These are phyloP conservation scores for Coffea humblotiana DNA, from an alignment of 305 asterid species.

Conservation along the genomic window DNA sequence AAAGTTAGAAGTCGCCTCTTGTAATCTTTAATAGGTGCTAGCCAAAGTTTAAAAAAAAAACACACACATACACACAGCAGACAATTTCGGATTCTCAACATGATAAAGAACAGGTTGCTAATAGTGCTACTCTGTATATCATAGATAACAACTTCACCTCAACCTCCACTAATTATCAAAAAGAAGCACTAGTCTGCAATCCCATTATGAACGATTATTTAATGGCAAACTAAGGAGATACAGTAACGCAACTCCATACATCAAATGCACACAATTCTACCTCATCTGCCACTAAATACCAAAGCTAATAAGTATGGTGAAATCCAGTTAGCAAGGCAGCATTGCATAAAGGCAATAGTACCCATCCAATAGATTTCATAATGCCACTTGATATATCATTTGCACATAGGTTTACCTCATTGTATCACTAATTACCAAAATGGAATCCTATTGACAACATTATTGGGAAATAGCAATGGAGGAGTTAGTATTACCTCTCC, in stretches of 20 bases:
- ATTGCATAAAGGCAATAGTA: neutral
- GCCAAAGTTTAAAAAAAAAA: neutral
- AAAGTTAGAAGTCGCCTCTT: neutral
- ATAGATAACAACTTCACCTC: neutral
- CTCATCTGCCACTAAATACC: neutral
- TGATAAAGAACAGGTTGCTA: neutral
- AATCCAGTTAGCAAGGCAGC: neutral
- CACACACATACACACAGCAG: neutral
- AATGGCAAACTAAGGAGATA: neutral
- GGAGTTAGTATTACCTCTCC: constrained; percentile 42
- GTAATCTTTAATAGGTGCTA: neutral
- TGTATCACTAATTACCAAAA: neutral
- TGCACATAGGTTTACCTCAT: neutral
- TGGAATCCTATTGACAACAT: neutral
- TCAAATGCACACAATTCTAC: neutral
- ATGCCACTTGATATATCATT: neutral
- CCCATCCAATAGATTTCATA: neutral
- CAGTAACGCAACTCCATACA: neutral
- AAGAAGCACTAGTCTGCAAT: neutral
- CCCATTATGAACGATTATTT: neutral
- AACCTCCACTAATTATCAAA: too few species aligned
- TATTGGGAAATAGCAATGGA: constrained; percentile 10
- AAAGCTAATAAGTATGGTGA: neutral
- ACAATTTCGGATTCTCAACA: neutral
- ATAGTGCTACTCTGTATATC: neutral